These are phyloP conservation scores for Trametes hirsuta DNA, from an alignment of 1,284 basidiomycete species.

Conservation along the genomic window DNA sequence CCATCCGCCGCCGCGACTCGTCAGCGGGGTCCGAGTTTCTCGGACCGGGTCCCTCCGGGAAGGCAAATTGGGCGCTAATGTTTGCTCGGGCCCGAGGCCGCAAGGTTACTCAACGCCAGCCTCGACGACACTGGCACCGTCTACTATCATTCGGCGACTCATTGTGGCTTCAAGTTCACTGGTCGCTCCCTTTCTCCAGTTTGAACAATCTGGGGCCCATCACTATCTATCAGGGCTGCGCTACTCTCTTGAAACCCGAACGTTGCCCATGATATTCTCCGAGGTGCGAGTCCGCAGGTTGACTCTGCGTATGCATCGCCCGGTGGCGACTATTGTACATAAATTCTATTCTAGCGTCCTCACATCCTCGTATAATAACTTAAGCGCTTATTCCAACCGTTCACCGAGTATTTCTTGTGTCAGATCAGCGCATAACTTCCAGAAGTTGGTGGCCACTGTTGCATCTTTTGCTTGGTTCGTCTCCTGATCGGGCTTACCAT, in stretches of 20 bases:
- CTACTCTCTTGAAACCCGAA: no score
- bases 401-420: slow-evolving; percentile 33
- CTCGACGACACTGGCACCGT: no score
- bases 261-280: no score
- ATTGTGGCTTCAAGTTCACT: no score
- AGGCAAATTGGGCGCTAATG: background rate
- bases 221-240: no score
- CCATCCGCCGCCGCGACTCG: background rate
- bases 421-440: slow-evolving; percentile 31
- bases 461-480: slow-evolving; percentile 31
- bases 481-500: slow-evolving; percentile 33
- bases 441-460: slow-evolving; percentile 30
- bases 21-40: background rate
- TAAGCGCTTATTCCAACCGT: slow-evolving; percentile 21
- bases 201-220: no score
- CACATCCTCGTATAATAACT: background rate
- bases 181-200: no score
- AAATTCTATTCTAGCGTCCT: background rate
- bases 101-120: background rate
- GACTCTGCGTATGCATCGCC: no score
- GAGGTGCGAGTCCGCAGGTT: no score
- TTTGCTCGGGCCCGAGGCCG: background rate
- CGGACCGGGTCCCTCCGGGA: slow-evolving; percentile 9
- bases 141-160: no score
- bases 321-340: no score